Percentiles rank a stretch among this genome's conserved stretches.
These are phyloP conservation scores for Chloris gayana DNA, from an alignment of 176 grass and related monocot genomes.

Conservation along the genomic window DNA sequence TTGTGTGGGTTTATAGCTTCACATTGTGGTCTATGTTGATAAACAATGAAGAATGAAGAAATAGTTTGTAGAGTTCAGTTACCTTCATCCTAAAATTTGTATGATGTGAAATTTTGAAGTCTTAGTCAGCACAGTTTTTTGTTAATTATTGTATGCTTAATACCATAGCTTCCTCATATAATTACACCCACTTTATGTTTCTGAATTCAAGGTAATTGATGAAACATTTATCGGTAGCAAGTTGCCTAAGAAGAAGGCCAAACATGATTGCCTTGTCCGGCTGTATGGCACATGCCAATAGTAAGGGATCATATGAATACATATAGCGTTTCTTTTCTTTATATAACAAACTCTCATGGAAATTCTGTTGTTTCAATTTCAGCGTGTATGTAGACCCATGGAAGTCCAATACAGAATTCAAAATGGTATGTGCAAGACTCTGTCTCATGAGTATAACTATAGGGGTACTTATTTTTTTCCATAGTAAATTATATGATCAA, in stretches of 20 bases:
- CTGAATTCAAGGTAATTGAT: conserved; percentile 74
- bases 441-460: conserved; percentile 17
- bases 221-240: conserved; percentile 61
- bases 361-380: conserved; percentile 45
- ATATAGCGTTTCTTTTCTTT: conserved; percentile 25
- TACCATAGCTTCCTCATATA: conserved; percentile 27
- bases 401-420: conserved; percentile 69
- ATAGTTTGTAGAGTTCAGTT: conserved; percentile 1
- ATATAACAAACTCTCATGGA: conserved; percentile 21
- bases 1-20: neutral
- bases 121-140: conserved; percentile 14
- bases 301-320: conserved; percentile 57
- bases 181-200: conserved; percentile 36
- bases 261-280: conserved; percentile 69
- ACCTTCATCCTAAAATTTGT: neutral
- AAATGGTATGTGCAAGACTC: conserved; percentile 68
- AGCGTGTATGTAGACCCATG: conserved; percentile 82
- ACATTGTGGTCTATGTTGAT: neutral
- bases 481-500: conserved; percentile 9
- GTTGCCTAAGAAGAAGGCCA: conserved; percentile 55
- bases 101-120: neutral
- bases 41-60: conserved; percentile 12
- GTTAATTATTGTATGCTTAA: conserved; percentile 23
- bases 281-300: conserved; percentile 83
- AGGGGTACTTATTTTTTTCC: neutral